Percentiles rank a stretch among this genome's conserved stretches.
Conservation (phyloP, 2,329 filamentous ascomycete species). For the Nemania sp. region DNA sequence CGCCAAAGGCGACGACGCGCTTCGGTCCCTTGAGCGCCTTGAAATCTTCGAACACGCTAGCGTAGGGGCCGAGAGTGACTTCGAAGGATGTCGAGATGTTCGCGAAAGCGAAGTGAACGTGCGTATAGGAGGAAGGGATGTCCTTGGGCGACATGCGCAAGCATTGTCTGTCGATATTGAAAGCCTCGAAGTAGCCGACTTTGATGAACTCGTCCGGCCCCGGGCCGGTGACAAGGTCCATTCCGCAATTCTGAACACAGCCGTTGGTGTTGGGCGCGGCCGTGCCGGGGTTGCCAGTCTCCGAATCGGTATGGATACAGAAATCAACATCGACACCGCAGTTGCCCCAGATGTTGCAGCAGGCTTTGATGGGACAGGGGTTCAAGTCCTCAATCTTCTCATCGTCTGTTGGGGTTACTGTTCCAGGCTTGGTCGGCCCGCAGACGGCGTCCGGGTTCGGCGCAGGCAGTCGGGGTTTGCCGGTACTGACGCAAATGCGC, state of each 20-base stretch:
- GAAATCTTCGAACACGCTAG: constrained; percentile 1
- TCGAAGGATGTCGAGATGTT: constrained; percentile 16
- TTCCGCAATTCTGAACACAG: constrained; percentile 49
- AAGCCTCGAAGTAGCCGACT: constrained; percentile 28
- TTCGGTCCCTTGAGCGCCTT: constrained; percentile 28
- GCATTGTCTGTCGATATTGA: constrained; percentile 23
- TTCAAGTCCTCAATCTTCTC: constrained; percentile 34
- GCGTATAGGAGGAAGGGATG: constrained; percentile 22
- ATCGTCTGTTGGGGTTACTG: constrained; percentile 10
- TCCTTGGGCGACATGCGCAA: constrained; percentile 18
- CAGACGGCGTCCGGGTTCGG: constrained; percentile 18
- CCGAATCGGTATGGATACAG: constrained; percentile 27
- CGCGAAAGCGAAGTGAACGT: constrained; percentile 27
- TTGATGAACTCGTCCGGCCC: constrained; percentile 23
- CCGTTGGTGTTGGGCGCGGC: constrained; percentile 36
- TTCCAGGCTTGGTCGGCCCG: constrained; percentile 24
- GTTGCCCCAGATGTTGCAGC: constrained; percentile 47
- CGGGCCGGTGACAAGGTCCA: constrained; percentile 40
- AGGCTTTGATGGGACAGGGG: constrained; percentile 46
- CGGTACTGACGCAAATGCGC: constrained; percentile 23
- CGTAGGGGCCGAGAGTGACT: constrained; percentile 3
- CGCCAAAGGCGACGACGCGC: constrained; percentile 46
- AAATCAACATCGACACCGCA: constrained; percentile 41
- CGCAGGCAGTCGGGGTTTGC: constrained; percentile 19
- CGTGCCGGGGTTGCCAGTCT: constrained; percentile 43